Evolutionary conservation across 768 basidiomycete genomes (phyloP), one percentile per base, ranked within the genome.

Genomic region (Gautieria morchelliformis): DNA sequence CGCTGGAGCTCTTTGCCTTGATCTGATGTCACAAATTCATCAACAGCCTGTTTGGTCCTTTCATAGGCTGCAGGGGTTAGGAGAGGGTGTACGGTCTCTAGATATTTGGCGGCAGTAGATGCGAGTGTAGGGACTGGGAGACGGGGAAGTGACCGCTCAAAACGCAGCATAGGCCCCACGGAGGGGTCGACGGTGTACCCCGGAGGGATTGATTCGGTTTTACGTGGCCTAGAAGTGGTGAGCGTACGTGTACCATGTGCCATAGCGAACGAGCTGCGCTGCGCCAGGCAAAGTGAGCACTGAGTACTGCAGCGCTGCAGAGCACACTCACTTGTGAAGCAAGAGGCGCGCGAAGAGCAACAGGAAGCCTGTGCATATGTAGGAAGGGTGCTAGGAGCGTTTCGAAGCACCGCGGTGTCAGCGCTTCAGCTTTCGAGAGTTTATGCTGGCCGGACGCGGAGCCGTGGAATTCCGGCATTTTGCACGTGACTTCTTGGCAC

Each of bases 21-120:
- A 0, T 85, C 80, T 0, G 87, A 90, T 10, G 72, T 63, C 19
- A 90, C 72, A 69, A 98, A 98, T 1, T 75, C 72, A 3, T 80
- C 71, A 1, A 91, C 88, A 14, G 75, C 73, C 0, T 72, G 60
- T 59, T 79, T 72, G 14, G 90, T 88, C 39, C 72, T 74, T 14
- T 75, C 67, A 64, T 81, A 87, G 59, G 84, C 84, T 7, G 75
- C 72, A 1, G 81, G 71, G 0, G 87, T 78, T 39, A 93, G 77
- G 59, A 87, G 84, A 0, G 95, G 93, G 44, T 79, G 75, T 19
- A 93, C 83, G 4, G 85, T 80, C 61, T 93, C 87, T 63, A 96
- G 83, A 74, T 98, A 98, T 67, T 95, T 95, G 57, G 80, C 69
- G 33, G 88, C 75, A 0, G 95, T 97, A 1, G 90, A 89, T 9